These are phyloP conservation scores for Psilocybe mexicana DNA, from an alignment of 1,284 basidiomycete species.

Conservation along the genomic window DNA sequence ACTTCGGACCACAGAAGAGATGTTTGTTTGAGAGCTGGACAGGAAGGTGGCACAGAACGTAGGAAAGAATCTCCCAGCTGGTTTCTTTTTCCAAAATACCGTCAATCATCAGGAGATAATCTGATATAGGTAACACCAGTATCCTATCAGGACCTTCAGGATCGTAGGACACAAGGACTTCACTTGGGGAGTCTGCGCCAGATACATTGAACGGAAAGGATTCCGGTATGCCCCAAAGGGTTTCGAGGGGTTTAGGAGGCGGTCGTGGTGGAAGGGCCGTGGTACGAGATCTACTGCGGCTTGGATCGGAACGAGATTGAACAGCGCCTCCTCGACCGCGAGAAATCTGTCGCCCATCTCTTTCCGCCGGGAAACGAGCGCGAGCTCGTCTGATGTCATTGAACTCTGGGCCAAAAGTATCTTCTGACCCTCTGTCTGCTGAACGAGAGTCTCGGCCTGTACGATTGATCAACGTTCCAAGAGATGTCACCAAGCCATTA, in stretches of 20 bases:
- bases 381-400: slow-evolving; percentile 49
- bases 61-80: slow-evolving; percentile 95
- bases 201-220: slow-evolving; percentile 65
- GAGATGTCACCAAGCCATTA: slow-evolving; percentile 50
- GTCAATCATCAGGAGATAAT: slow-evolving; percentile 72
- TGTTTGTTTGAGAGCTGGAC: slow-evolving; percentile 95
- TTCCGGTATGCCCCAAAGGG: slow-evolving; percentile 85
- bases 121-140: slow-evolving; percentile 76
- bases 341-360: slow-evolving; percentile 55
- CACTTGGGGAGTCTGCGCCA: slow-evolving; percentile 69
- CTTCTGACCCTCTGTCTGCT: slow-evolving; percentile 22
- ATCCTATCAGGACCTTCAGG: slow-evolving; percentile 48
- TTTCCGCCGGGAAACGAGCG: slow-evolving; percentile 51
- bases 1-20: slow-evolving; percentile 90
- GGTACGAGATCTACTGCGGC: slow-evolving; percentile 73
- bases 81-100: slow-evolving; percentile 74
- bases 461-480: slow-evolving; percentile 53
- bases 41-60: slow-evolving; percentile 90
- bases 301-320: slow-evolving; percentile 49
- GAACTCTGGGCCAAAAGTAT: slow-evolving; percentile 29
- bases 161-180: slow-evolving; percentile 77
- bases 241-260: slow-evolving; percentile 41
- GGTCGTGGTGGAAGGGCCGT: slow-evolving; percentile 16
- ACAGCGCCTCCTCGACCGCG: slow-evolving; percentile 51
- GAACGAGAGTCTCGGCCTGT: slow-evolving; percentile 15